A percentile compares a stretch with the other conserved stretches of the same genome.
Conservation (phyloP, 2,329 filamentous ascomycete genomes). For the Aspergillus vadensis region DNA sequence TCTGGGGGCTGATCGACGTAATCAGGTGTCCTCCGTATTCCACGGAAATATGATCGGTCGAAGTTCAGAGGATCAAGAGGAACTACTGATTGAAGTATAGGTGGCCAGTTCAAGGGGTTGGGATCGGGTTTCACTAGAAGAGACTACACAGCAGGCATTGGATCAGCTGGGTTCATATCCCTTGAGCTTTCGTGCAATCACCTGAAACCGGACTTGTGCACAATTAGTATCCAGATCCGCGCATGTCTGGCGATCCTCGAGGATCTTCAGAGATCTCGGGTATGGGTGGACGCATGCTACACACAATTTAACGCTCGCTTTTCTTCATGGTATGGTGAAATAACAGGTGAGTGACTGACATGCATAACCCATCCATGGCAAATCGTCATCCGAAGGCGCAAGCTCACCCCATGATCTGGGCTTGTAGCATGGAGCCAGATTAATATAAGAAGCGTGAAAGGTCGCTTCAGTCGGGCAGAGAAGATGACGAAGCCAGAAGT, state of each 20-base stretch:
- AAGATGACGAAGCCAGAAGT: conserved; percentile 47
- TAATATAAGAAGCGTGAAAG: conserved; percentile 28
- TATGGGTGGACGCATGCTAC: conserved; percentile 43
- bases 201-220: conserved; percentile 26
- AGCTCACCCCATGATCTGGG: conserved; percentile 24
- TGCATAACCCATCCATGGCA: conserved; percentile 38
- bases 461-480: conserved; percentile 31
- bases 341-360: conserved; percentile 27
- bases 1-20: conserved; percentile 13
- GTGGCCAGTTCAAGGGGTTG: conserved; percentile 31
- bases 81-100: conserved; percentile 26
- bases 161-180: not conserved
- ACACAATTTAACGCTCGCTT: conserved; percentile 5
- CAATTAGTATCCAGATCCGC: conserved; percentile 34
- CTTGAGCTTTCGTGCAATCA: conserved; percentile 16
- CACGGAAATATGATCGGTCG: conserved; percentile 28
- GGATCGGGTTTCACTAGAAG: conserved; percentile 24
- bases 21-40: conserved; percentile 23
- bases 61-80: conserved; percentile 12
- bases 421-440: conserved; percentile 18
- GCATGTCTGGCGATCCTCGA: conserved; percentile 38
- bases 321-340: not conserved
- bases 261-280: conserved; percentile 23
- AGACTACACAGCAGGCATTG: conserved; percentile 16
- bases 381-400: conserved; percentile 14